A percentile compares a stretch with the other conserved stretches of the same genome.
These are phyloP conservation scores for Buddleja alternifolia DNA, from an alignment of 257 asterid species.

Conservation along the genomic window DNA sequence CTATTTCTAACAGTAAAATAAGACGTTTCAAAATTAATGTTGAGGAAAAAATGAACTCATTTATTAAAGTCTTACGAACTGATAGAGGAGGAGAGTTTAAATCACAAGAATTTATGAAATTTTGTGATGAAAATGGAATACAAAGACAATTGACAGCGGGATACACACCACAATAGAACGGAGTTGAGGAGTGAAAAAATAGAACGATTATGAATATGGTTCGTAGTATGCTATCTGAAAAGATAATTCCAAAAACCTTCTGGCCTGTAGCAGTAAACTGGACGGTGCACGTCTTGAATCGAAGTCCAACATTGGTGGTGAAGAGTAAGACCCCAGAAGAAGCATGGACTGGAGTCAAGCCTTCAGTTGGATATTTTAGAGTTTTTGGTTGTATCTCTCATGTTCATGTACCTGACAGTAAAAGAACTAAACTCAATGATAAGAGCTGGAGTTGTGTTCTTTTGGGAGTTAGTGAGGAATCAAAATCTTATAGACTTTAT, in stretches of 20 bases:
- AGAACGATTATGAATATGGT: neutral
- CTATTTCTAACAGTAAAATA: too few species aligned
- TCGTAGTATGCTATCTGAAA: neutral
- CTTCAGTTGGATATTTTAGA: neutral
- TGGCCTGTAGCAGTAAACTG: constrained; percentile 1
- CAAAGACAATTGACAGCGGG: neutral
- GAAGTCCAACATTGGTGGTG: constrained; percentile 15
- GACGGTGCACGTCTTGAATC: neutral
- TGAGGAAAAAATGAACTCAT: neutral
- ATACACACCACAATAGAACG: constrained; percentile 9
- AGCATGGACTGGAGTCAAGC: neutral
- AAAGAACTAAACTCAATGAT: neutral
- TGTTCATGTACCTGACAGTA: neutral
- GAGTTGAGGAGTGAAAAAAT: constrained; percentile 2
- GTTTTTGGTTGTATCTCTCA: too few species aligned
- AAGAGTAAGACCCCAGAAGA: neutral
- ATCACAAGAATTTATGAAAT: neutral
- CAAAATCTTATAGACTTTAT: neutral
- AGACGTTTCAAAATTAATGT: neutral
- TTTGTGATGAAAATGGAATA: neutral
- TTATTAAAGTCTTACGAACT: neutral
- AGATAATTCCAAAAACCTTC: neutral
- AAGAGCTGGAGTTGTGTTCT: neutral
- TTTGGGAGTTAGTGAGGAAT: constrained; percentile 2
- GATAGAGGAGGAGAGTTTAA: constrained; percentile 19